Conservation (phyloP, 345 rosid genomes). For the Bruguiera parviflora region DNA sequence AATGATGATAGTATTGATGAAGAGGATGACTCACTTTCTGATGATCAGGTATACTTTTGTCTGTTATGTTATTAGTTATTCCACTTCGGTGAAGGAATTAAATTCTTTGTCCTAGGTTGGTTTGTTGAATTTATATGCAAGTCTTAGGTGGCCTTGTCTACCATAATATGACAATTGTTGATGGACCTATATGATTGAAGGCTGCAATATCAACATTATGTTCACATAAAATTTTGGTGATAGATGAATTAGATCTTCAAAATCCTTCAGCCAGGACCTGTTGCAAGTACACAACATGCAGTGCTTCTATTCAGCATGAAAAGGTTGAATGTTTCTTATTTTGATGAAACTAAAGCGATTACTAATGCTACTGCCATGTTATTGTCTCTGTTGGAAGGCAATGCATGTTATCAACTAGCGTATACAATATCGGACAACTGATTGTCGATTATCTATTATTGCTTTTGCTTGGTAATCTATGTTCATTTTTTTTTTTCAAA, state of each 20-base stretch:
- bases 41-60: slow-evolving; percentile 36
- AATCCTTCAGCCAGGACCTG: no score
- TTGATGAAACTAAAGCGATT: not conserved
- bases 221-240: no score
- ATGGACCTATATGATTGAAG: no score
- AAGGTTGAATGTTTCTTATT: not conserved
- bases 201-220: no score
- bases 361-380: not conserved
- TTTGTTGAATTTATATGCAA: no score
- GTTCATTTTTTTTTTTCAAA: no score
- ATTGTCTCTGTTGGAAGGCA: not conserved
- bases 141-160: not conserved
- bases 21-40: slow-evolving; percentile 14
- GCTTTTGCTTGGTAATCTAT: no score
- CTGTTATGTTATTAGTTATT: not conserved
- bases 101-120: not conserved
- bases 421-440: not conserved
- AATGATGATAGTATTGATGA: not conserved
- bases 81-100: not conserved
- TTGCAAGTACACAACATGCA: no score
- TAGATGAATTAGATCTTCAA: no score
- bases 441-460: no score
- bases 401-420: not conserved
- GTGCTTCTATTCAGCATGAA: no score
- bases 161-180: no score